Percentiles rank a stretch among this genome's conserved stretches.
phyloP scores from a whole-genome alignment of 177 flowering plant genomes.

The Vitis hybrid region DNA sequence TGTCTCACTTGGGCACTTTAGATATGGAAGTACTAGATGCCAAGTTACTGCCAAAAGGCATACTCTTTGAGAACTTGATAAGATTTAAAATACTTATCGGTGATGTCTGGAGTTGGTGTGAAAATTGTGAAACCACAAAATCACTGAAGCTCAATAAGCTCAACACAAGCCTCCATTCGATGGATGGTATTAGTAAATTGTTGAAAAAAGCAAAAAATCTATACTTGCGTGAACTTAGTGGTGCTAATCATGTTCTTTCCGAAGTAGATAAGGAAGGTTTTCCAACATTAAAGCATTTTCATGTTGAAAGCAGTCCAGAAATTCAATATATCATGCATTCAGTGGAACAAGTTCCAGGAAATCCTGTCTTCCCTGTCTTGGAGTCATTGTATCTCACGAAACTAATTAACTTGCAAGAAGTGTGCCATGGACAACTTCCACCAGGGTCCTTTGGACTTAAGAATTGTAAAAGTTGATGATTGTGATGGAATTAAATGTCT shows the following conservation, averaged over 20 bases:
- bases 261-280: constrained; percentile 12
- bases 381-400: constrained; percentile 3
- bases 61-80: constrained; percentile 3
- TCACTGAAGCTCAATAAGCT: constrained; percentile 9
- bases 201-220: constrained; percentile 11
- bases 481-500: constrained; percentile 7
- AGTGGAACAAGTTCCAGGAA: background rate
- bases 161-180: background rate
- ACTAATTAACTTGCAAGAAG: constrained; percentile 1
- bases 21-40: constrained; percentile 4
- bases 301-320: background rate
- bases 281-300: constrained; percentile 7
- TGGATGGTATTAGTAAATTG: background rate
- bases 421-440: constrained; percentile 1
- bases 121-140: background rate
- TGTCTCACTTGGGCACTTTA: background rate
- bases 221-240: background rate
- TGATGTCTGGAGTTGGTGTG: constrained; percentile 6
- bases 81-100: constrained; percentile 13
- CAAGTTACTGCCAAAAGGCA: background rate
- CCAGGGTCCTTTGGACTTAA: too few relatives aligned
- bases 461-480: too few relatives aligned
- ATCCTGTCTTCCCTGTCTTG: background rate
- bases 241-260: background rate
- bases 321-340: background rate